Percentiles rank a stretch among this genome's conserved stretches.
phyloP scores from a whole-genome alignment of 257 asterid species.

The Petrea volubilis region DNA sequence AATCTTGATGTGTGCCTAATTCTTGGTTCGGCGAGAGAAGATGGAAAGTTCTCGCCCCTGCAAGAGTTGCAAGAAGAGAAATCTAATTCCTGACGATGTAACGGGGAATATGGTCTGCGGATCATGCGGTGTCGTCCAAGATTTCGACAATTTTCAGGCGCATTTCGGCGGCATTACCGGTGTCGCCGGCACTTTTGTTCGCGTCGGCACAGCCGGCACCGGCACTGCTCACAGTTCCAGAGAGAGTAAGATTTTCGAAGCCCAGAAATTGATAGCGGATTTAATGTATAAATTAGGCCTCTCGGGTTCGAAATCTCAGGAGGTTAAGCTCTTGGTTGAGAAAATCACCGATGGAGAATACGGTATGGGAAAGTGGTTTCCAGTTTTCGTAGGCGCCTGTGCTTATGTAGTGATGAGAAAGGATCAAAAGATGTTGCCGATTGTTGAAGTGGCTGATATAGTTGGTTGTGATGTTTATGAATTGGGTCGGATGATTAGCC shows the following conservation, averaged over 20 bases:
- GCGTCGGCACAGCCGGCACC: conserved; percentile 54
- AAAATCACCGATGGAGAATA: conserved; percentile 66
- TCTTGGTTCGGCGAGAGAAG: background rate
- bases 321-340: conserved; percentile 48
- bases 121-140: conserved; percentile 66
- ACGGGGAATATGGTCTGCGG: conserved; percentile 49
- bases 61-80: conserved; percentile 43
- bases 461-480: conserved; percentile 62
- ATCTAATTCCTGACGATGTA: conserved; percentile 30
- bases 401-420: conserved; percentile 68
- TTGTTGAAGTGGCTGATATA: conserved; percentile 45
- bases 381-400: conserved; percentile 68
- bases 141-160: conserved; percentile 52
- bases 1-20: background rate
- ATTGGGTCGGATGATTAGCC: conserved; percentile 68
- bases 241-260: conserved; percentile 52
- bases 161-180: conserved; percentile 60
- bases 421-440: conserved; percentile 48
- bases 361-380: conserved; percentile 77
- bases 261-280: conserved; percentile 55
- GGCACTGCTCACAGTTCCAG: conserved; percentile 47
- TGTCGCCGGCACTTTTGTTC: conserved; percentile 47
- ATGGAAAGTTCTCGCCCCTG: conserved; percentile 54
- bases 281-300: conserved; percentile 45
- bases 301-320: conserved; percentile 37